A percentile compares a stretch with the other conserved stretches of the same genome.
phyloP scores from a whole-genome alignment of 2,329 filamentous ascomycete species.

The Chrysoporthe puriensis region DNA sequence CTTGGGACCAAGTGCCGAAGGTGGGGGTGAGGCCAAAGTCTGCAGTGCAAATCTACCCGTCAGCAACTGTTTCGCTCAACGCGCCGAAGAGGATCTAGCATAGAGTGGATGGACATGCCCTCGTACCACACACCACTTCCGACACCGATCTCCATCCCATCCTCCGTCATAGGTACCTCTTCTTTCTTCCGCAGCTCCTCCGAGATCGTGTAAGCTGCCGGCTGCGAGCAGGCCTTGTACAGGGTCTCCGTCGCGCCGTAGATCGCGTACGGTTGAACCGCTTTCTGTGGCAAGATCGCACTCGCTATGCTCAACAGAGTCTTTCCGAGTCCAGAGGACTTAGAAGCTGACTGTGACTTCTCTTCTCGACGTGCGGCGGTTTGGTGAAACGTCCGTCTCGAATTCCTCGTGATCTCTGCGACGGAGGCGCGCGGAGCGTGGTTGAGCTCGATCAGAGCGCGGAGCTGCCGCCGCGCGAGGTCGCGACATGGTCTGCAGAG shows the following conservation, averaged over 20 bases:
- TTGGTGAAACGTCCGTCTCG: conserved; percentile 27
- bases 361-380: conserved; percentile 21
- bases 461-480: conserved; percentile 39
- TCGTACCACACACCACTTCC: conserved; percentile 81
- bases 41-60: conserved; percentile 41
- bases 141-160: conserved; percentile 81
- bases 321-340: conserved; percentile 19
- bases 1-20: conserved; percentile 94
- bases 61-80: conserved; percentile 3
- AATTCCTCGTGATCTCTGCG: conserved; percentile 18
- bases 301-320: conserved; percentile 17
- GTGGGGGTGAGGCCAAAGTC: conserved; percentile 80
- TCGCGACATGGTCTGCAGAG: conserved; percentile 43
- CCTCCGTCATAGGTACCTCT: conserved; percentile 70
- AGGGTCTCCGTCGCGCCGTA: conserved; percentile 79
- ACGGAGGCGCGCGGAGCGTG: conserved; percentile 16
- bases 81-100: conserved; percentile 12
- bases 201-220: conserved; percentile 78
- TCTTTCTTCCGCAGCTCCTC: conserved; percentile 67
- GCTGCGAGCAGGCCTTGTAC: conserved; percentile 73
- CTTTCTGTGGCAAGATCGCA: conserved; percentile 27
- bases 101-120: conserved; percentile 53
- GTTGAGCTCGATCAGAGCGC: conserved; percentile 20
- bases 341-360: conserved; percentile 9
- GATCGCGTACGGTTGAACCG: conserved; percentile 66